Conservation (phyloP, 257 asterid species). For the Paulownia fortunei region DNA sequence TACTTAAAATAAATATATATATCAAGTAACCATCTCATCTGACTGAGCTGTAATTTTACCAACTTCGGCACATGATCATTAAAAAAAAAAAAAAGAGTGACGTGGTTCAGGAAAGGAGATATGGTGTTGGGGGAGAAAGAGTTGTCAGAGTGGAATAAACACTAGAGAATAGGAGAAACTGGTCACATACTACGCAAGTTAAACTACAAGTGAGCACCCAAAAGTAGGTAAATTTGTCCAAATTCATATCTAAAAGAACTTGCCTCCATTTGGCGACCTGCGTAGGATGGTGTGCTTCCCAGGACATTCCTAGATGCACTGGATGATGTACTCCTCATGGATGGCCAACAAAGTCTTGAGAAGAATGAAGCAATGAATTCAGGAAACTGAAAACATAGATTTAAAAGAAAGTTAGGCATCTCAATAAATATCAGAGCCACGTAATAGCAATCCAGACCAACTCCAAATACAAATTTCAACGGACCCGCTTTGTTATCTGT, state of each 20-base stretch:
- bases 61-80: too few species aligned
- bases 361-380: slow-evolving; percentile 77
- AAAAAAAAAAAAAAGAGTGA: background rate
- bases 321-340: slow-evolving; percentile 61
- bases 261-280: slow-evolving; percentile 65
- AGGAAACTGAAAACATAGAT: slow-evolving; percentile 73
- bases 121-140: background rate
- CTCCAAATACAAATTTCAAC: background rate
- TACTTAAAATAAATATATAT: background rate
- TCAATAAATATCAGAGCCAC: background rate
- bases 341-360: slow-evolving; percentile 77
- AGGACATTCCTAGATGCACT: slow-evolving; percentile 63
- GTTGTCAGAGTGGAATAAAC: background rate
- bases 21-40: background rate
- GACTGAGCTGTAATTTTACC: background rate
- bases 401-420: slow-evolving; percentile 30
- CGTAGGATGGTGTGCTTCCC: slow-evolving; percentile 64
- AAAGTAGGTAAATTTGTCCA: background rate
- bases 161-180: background rate
- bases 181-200: background rate
- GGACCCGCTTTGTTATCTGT: background rate
- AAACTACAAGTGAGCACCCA: background rate
- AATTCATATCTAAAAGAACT: slow-evolving; percentile 21
- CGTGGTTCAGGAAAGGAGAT: background rate
- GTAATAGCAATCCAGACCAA: background rate